Evolutionary conservation across 768 basidiomycete species (phyloP).

Genomic region (Mycena alexandri): DNA sequence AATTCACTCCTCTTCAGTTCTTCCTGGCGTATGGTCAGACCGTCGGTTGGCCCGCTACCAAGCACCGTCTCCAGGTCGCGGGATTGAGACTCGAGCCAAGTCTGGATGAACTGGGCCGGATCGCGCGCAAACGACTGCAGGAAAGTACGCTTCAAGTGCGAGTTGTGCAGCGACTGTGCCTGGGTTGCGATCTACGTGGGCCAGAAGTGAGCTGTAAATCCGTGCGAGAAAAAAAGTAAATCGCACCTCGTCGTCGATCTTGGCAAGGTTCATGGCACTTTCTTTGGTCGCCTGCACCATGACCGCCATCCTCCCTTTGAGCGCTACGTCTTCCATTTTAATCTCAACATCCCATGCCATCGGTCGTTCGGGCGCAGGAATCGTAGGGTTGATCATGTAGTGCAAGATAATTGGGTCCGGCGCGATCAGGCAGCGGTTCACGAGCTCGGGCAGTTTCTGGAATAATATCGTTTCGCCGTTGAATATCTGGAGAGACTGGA

Average conservation of each 20-base stretch:
- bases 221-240: background rate
- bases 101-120: constrained; percentile 86
- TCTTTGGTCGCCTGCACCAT: constrained; percentile 79
- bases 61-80: constrained; percentile 90
- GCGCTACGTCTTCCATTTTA: constrained; percentile 82
- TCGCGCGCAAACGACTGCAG: constrained; percentile 84
- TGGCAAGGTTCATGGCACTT: constrained; percentile 72
- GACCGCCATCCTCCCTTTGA: constrained; percentile 84
- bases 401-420: constrained; percentile 87
- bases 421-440: constrained; percentile 82
- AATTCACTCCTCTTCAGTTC: constrained; percentile 91
- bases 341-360: constrained; percentile 91
- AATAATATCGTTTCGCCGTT: constrained; percentile 78
- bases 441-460: constrained; percentile 85
- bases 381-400: constrained; percentile 76
- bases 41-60: constrained; percentile 88
- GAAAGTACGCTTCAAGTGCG: constrained; percentile 90
- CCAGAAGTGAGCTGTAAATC: background rate
- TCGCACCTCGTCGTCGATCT: constrained; percentile 91
- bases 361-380: constrained; percentile 75
- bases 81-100: constrained; percentile 93
- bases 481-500: constrained; percentile 66
- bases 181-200: constrained; percentile 77
- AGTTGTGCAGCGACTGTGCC: constrained; percentile 88
- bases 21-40: constrained; percentile 85